Percentiles rank a stretch among this genome's conserved stretches.
Conservation (phyloP, 2,329 filamentous ascomycete genomes). For the Pseudohalonectria lignicola region DNA sequence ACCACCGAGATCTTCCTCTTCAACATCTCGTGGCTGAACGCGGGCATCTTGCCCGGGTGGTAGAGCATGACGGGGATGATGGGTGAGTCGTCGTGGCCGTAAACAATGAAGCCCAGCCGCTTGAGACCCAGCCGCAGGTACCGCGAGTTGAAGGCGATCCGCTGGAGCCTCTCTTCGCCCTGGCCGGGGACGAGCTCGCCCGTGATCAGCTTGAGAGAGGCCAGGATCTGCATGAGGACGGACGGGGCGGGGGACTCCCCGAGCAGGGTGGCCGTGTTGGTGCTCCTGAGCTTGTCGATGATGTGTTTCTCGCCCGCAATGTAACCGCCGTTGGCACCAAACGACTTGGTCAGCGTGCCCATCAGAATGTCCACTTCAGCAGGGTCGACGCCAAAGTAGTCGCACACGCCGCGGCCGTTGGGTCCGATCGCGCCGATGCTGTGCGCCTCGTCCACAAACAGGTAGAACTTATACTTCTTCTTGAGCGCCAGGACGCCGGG, state of each 20-base stretch:
- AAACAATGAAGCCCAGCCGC: constrained; percentile 91
- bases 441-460: constrained; percentile 95
- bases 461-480: constrained; percentile 91
- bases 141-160: constrained; percentile 94
- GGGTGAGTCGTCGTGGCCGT: constrained; percentile 94
- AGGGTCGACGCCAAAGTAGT: constrained; percentile 90
- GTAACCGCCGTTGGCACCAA: constrained; percentile 95
- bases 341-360: constrained; percentile 97
- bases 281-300: constrained; percentile 80
- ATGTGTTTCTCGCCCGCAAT: constrained; percentile 81
- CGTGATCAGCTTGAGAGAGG: constrained; percentile 76
- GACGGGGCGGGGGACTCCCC: constrained; percentile 82
- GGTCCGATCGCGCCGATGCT: constrained; percentile 89
- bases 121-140: constrained; percentile 97
- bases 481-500: constrained; percentile 79
- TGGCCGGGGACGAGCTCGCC: constrained; percentile 83
- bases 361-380: constrained; percentile 88
- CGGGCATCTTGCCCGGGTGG: constrained; percentile 97
- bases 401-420: constrained; percentile 82
- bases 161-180: constrained; percentile 88
- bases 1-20: constrained; percentile 96
- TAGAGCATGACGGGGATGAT: constrained; percentile 93
- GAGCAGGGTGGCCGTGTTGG: constrained; percentile 77
- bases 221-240: constrained; percentile 82
- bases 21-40: constrained; percentile 97